Percentiles rank a stretch among this genome's conserved stretches.
phyloP scores from a whole-genome alignment of 2,329 filamentous ascomycete species.

The Cladosporium colombiae region DNA sequence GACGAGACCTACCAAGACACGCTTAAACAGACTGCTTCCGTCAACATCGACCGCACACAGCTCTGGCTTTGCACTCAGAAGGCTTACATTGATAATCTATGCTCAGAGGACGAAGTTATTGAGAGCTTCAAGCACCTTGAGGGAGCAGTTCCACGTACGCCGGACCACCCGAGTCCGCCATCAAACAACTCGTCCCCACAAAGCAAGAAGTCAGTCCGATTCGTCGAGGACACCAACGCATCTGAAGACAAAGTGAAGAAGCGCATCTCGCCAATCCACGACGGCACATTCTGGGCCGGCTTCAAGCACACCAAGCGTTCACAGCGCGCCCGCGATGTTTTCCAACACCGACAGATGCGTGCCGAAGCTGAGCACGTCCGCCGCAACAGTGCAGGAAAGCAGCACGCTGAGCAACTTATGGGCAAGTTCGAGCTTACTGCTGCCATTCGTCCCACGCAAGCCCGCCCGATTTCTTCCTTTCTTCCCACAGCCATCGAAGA shows the following conservation, averaged over 20 bases:
- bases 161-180: slow-evolving; percentile 28
- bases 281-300: slow-evolving; percentile 76
- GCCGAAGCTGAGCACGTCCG: slow-evolving; percentile 87
- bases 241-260: slow-evolving; percentile 28
- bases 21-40: slow-evolving; percentile 67
- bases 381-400: slow-evolving; percentile 70
- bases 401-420: slow-evolving; percentile 77
- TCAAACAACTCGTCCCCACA: slow-evolving; percentile 37
- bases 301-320: slow-evolving; percentile 62
- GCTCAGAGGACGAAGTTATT: slow-evolving; percentile 34
- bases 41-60: slow-evolving; percentile 81
- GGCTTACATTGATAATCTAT: slow-evolving; percentile 54
- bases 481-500: slow-evolving; percentile 41
- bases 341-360: slow-evolving; percentile 79
- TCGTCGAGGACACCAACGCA: slow-evolving; percentile 40
- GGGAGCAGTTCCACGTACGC: slow-evolving; percentile 35
- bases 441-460: slow-evolving; percentile 44
- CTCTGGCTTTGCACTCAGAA: slow-evolving; percentile 84
- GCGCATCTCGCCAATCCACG: slow-evolving; percentile 39
- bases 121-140: slow-evolving; percentile 34
- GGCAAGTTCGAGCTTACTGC: slow-evolving; percentile 78
- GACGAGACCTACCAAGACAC: slow-evolving; percentile 74
- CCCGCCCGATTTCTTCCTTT: slow-evolving; percentile 49
- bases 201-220: slow-evolving; percentile 74
- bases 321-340: slow-evolving; percentile 67